phyloP scores from a whole-genome alignment of 2,329 filamentous ascomycete genomes.

The Beauveria sp. region DNA sequence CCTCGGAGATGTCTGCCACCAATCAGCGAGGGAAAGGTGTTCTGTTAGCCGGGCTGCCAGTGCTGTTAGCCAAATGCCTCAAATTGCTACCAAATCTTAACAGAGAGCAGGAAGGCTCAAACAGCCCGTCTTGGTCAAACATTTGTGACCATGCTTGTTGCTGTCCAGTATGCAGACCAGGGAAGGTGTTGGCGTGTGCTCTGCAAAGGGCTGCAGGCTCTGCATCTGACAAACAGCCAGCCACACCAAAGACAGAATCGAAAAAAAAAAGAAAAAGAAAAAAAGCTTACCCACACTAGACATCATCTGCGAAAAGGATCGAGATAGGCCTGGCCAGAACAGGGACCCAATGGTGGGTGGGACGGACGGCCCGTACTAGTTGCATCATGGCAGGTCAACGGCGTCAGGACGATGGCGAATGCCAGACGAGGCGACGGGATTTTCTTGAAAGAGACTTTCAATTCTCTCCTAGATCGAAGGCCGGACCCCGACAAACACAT shows the following conservation, averaged over 20 bases:
- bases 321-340: background rate
- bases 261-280: background rate
- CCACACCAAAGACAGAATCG: background rate
- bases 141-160: background rate
- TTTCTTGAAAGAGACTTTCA: background rate
- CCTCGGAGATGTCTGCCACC: background rate
- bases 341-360: slow-evolving; percentile 5
- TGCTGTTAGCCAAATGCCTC: background rate
- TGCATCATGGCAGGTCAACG: background rate
- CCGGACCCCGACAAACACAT: background rate
- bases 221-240: background rate
- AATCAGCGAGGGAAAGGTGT: background rate
- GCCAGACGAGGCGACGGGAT: background rate
- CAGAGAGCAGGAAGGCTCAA: background rate
- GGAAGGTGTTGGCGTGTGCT: background rate
- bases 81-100: background rate
- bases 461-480: background rate
- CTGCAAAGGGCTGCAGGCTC: background rate
- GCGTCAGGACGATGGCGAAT: background rate
- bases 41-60: background rate
- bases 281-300: background rate
- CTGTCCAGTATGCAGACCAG: background rate
- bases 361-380: slow-evolving; percentile 3
- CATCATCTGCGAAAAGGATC: background rate
- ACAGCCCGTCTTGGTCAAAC: background rate